Evolutionary conservation across 1,284 basidiomycete species (phyloP).

Genomic region (Trichosporon faecale): DNA sequence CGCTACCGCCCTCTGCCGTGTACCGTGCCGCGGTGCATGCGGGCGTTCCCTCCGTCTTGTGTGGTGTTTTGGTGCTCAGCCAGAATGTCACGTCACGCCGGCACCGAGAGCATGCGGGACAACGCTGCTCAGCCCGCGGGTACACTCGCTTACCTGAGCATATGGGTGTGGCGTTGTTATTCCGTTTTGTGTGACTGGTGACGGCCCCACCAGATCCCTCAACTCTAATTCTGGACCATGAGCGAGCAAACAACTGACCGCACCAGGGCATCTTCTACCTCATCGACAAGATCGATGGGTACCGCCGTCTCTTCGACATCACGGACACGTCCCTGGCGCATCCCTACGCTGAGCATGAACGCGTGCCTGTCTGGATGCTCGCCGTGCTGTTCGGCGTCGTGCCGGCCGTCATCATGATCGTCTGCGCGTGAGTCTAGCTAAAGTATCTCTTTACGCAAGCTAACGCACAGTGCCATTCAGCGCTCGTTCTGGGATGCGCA

Average conservation of each 20-base stretch:
- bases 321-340: slow-evolving; percentile 65
- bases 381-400: slow-evolving; percentile 66
- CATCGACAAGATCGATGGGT: slow-evolving; percentile 74
- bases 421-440: slow-evolving; percentile 57
- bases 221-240: not conserved
- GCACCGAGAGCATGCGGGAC: too few species aligned
- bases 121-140: not conserved
- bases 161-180: not conserved
- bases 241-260: not conserved
- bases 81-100: too few species aligned
- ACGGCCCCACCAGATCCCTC: not conserved
- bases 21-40: not conserved
- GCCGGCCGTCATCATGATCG: slow-evolving; percentile 66
- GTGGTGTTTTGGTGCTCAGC: too few species aligned
- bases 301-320: slow-evolving; percentile 74
- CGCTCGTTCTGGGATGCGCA: slow-evolving; percentile 87
- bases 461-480: slow-evolving; percentile 55
- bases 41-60: too few species aligned
- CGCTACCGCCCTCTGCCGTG: too few species aligned
- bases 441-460: not conserved
- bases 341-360: slow-evolving; percentile 76
- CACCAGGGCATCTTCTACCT: slow-evolving; percentile 62
- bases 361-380: slow-evolving; percentile 71
- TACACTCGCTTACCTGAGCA: too few species aligned
- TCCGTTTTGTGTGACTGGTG: not conserved